These are phyloP conservation scores for Aspergillus fischeri DNA, from an alignment of 2,329 filamentous ascomycete species.

Conservation along the genomic window DNA sequence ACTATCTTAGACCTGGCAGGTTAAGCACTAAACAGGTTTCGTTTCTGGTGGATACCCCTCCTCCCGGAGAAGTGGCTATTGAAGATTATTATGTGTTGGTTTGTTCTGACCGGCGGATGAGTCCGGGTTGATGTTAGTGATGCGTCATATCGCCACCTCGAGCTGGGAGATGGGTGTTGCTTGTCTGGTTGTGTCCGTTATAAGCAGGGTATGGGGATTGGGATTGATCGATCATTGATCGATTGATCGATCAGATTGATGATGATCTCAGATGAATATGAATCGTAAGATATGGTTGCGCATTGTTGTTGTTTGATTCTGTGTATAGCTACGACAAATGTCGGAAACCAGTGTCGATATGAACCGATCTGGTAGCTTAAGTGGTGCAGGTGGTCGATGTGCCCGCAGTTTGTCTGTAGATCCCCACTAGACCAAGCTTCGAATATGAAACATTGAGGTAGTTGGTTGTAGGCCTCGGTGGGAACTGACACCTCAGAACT, in stretches of 20 bases:
- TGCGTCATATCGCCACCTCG: conserved; percentile 3
- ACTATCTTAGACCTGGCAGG: no score
- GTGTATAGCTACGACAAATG: no score
- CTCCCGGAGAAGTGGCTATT: not conserved
- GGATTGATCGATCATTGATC: not conserved
- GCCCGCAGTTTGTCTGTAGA: not conserved
- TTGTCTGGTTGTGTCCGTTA: not conserved
- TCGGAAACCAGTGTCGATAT: not conserved
- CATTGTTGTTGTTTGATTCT: not conserved
- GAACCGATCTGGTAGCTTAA: not conserved
- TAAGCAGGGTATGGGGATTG: not conserved
- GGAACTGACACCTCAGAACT: not conserved
- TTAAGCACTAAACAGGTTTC: not conserved
- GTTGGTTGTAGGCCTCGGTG: not conserved
- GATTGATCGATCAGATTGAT: not conserved
- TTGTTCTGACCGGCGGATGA: not conserved
- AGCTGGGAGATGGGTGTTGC: not conserved
- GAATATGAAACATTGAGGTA: not conserved
- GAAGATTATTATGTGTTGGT: not conserved
- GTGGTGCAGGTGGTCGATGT: not conserved
- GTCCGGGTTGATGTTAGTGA: not conserved
- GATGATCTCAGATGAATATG: not conserved
- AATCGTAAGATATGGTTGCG: not conserved
- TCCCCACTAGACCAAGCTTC: not conserved
- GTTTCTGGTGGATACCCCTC: not conserved